phyloP scores from a whole-genome alignment of 2,329 filamentous ascomycete species.

The Diaporthe aspalathi region DNA sequence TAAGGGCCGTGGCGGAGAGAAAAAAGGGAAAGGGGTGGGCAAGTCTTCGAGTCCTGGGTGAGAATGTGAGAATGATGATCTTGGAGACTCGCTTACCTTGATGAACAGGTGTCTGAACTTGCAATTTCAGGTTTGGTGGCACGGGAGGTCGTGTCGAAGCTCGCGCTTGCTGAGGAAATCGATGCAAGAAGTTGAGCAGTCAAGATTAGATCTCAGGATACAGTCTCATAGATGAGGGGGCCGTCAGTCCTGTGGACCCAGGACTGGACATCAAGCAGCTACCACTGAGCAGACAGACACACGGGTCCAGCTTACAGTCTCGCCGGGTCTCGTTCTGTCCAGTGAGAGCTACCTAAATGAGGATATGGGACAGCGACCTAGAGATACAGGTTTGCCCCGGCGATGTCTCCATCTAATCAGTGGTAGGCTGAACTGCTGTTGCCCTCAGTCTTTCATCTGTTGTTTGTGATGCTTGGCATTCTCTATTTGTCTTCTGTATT shows the following conservation, averaged over 20 bases:
- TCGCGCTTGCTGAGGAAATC: background rate
- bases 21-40: background rate
- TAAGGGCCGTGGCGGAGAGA: background rate
- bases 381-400: background rate
- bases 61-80: background rate
- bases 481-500: background rate
- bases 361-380: background rate
- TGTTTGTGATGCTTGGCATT: background rate
- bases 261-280: background rate
- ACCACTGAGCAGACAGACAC: background rate
- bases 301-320: background rate
- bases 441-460: background rate
- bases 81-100: background rate
- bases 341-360: background rate
- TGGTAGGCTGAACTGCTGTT: background rate
- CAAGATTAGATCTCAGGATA: background rate
- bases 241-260: background rate
- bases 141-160: background rate
- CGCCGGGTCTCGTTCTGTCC: slow-evolving; percentile 5
- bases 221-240: background rate
- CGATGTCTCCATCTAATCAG: background rate
- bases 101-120: background rate
- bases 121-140: background rate
- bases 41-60: no score
- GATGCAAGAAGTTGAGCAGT: background rate